phyloP scores from a whole-genome alignment of 1,284 basidiomycete species.

The Trichosporon ovoides region DNA sequence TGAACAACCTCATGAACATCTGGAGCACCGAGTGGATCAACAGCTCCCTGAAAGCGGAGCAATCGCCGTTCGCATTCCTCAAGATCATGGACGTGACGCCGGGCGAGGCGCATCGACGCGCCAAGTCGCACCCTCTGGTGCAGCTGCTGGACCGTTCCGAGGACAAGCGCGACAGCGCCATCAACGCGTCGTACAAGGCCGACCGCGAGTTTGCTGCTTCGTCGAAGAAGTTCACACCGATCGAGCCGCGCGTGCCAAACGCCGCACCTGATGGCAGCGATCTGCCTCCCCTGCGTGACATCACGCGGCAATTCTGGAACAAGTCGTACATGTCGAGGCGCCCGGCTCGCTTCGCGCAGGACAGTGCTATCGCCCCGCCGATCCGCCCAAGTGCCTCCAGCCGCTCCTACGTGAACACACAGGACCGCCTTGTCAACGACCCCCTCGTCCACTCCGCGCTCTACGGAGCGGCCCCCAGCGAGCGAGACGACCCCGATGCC shows the following conservation, averaged over 20 bases:
- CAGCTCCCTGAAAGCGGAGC: constrained; percentile 60
- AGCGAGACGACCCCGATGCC: constrained; percentile 61
- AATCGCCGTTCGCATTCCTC: constrained; percentile 66
- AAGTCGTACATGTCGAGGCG: constrained; percentile 74
- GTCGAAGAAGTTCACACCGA: constrained; percentile 40
- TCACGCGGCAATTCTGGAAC: constrained; percentile 62
- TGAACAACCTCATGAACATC: constrained; percentile 77
- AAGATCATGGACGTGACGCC: constrained; percentile 62
- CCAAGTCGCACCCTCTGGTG: constrained; percentile 45
- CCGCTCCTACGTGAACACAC: constrained; percentile 71
- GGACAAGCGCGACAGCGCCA: constrained; percentile 15
- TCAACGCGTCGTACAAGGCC: constrained; percentile 40
- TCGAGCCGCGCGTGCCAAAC: constrained; percentile 45
- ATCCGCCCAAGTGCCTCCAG: constrained; percentile 69
- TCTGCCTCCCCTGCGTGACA: constrained; percentile 49
- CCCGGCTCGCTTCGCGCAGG: constrained; percentile 73
- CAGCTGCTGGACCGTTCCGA: constrained; percentile 22
- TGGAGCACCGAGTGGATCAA: constrained; percentile 82
- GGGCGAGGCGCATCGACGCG: constrained; percentile 57
- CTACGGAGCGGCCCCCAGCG: constrained; percentile 73
- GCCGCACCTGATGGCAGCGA: constrained; percentile 4
- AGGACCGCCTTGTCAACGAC: constrained; percentile 54
- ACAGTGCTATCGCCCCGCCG: constrained; percentile 76
- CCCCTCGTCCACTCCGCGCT: constrained; percentile 67
- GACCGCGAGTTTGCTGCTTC: constrained; percentile 59